phyloP scores from a whole-genome alignment of 257 asterid genomes.

The Orobanche coerulescens region DNA sequence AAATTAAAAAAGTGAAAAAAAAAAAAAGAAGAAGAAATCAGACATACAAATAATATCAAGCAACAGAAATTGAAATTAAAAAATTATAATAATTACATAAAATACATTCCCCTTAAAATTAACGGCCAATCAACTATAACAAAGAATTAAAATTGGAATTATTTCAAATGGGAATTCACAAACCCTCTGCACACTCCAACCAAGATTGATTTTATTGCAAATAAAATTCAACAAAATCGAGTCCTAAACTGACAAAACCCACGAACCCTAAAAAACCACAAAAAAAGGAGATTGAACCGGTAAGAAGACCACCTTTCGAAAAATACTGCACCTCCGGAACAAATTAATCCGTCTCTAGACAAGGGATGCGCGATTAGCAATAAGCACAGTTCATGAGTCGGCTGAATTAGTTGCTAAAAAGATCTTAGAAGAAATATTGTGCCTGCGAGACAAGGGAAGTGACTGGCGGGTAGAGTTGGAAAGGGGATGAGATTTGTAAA shows the following conservation, averaged over 20 bases:
- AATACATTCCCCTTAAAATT: background rate
- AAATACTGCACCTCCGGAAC: background rate
- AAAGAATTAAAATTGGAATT: background rate
- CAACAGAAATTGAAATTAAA: background rate
- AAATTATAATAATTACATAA: background rate
- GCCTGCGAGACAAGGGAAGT: too few relatives aligned
- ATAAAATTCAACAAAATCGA: background rate
- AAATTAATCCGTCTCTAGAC: background rate
- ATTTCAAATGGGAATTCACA: slow-evolving; percentile 13
- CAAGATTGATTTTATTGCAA: background rate
- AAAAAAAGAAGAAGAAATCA: background rate
- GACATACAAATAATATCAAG: background rate
- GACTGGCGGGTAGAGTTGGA: too few relatives aligned
- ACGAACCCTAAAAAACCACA: slow-evolving; percentile 30
- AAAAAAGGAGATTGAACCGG: background rate
- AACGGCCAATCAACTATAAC: slow-evolving; percentile 15
- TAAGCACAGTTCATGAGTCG: slow-evolving; percentile 1
- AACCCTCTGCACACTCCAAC: background rate
- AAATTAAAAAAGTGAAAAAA: too few relatives aligned
- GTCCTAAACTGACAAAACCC: slow-evolving; percentile 5
- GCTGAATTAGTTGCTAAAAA: background rate
- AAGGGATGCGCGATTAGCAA: slow-evolving; percentile 9
- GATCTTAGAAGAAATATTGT: background rate
- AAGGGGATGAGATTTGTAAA: too few relatives aligned
- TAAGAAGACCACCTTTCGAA: background rate